Evolutionary conservation across 2,329 filamentous ascomycete genomes (phyloP), one percentile per base, ranked within the genome.

Genomic region (Fusarium zealandicum): DNA sequence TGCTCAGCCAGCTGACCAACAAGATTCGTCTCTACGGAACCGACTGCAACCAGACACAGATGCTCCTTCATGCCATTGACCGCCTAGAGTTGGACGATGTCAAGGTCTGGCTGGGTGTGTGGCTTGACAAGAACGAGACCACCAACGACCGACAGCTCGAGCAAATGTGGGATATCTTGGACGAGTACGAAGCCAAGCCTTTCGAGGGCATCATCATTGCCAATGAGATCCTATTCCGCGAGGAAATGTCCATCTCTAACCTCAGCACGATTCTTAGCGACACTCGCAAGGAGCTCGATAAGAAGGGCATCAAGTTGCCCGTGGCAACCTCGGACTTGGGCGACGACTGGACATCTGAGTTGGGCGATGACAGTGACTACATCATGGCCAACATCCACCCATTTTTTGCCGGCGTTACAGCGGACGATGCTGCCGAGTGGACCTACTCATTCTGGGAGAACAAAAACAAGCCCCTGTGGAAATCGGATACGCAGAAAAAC

Each of bases 351-450:
- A 88, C 86, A 3, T 69, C 80, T 0, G 78, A 80, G 2, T 83
- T 98, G 14, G 90, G 89, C 0, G 65, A 76, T 4, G 80, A 85
- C 44, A 90, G 91, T 35, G 93, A 98, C 73, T 87, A 90, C 67
- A 87, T 98, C 74, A 97, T 98, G 93, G 89, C 91, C 64, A 98
- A 98, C 70, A 90, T 98, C 48, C 95, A 98, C 71, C 93, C 95
- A 0, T 97, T 98, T 81, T 98, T 98, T 70, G 90, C 88, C 0
- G 93, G 93, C 39, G 85, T 91, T 11, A 78, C 82, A 1, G 88
- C 86, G 2, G 77, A 83, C 2, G 72, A 82, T 1, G 91, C 92
- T 0, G 88, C 92, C 0, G 76, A 71, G 7, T 98, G 93, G 93
- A 96, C 93, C 0, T 90, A 81, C 75, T 75, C 74, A 13, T 98